phyloP scores from a whole-genome alignment of 441 rosid species.

The Brassica hybrid region DNA sequence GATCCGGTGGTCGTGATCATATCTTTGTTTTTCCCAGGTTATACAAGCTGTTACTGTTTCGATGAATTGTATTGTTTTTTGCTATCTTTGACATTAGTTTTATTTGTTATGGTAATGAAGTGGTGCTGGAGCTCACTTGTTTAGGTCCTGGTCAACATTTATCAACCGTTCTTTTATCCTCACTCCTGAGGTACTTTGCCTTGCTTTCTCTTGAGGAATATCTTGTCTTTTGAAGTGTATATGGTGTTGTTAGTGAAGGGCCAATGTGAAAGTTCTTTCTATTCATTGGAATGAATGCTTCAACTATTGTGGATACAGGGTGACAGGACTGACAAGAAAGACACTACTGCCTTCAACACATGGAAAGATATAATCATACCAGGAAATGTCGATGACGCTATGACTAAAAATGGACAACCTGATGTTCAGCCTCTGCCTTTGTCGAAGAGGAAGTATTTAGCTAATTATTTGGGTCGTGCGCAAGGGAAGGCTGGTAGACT shows the following conservation, averaged over 20 bases:
- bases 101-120: conserved; percentile 45
- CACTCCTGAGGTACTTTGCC: conserved; percentile 82
- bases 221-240: neutral
- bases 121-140: conserved; percentile 97
- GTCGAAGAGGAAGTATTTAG: conserved; percentile 75
- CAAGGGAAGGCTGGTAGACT: conserved; percentile 92
- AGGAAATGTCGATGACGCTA: conserved; percentile 77
- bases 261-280: conserved; percentile 11
- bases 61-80: neutral
- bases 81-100: conserved; percentile 23
- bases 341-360: conserved; percentile 77
- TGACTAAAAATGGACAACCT: conserved; percentile 58
- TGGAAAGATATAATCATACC: conserved; percentile 92
- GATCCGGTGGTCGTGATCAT: conserved; percentile 93
- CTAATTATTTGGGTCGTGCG: conserved; percentile 91
- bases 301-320: conserved; percentile 57
- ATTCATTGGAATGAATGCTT: conserved; percentile 3
- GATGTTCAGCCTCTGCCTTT: conserved; percentile 78
- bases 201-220: neutral
- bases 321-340: conserved; percentile 93
- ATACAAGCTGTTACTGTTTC: conserved; percentile 25
- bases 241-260: neutral
- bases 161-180: conserved; percentile 89
- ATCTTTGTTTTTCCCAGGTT: conserved; percentile 94
- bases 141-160: conserved; percentile 81